Evolutionary conservation across 2,329 filamentous ascomycete genomes (phyloP).

Genomic region (Passalora sequoiae): DNA sequence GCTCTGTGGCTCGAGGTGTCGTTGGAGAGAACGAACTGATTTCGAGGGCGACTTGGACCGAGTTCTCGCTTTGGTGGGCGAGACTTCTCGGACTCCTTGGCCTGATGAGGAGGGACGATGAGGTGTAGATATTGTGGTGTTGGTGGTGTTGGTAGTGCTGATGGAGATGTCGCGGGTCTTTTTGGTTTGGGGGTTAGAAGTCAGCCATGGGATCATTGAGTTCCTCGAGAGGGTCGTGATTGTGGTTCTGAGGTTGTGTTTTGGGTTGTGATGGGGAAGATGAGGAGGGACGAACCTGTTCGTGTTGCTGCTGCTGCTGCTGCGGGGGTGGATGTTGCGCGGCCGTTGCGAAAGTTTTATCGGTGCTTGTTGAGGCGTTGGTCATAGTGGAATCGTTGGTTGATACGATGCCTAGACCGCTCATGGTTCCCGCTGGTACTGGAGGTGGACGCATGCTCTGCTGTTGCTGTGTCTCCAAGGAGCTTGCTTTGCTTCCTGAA

Average conservation of each 20-base stretch:
- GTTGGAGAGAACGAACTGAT: slow-evolving; percentile 30
- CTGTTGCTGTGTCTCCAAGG: slow-evolving; percentile 16
- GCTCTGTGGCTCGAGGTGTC: slow-evolving; percentile 23
- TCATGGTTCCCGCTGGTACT: slow-evolving; percentile 11
- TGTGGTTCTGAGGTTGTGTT: slow-evolving; percentile 6
- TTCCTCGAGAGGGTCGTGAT: background rate
- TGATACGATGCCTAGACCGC: slow-evolving; percentile 16
- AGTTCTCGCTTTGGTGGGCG: slow-evolving; percentile 13
- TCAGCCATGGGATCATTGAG: slow-evolving; percentile 3
- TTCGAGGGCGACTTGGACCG: slow-evolving; percentile 31
- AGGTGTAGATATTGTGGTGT: no score
- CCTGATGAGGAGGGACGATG: slow-evolving; percentile 5
- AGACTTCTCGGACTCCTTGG: slow-evolving; percentile 7
- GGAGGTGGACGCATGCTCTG: slow-evolving; percentile 15
- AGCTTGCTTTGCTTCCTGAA: slow-evolving; percentile 23
- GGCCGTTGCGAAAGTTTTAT: slow-evolving; percentile 1
- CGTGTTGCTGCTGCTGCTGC: slow-evolving; percentile 28
- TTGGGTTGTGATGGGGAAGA: slow-evolving; percentile 6
- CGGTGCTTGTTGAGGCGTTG: slow-evolving; percentile 11
- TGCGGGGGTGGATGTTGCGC: slow-evolving; percentile 11
- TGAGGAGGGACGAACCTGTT: slow-evolving; percentile 38
- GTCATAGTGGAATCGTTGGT: slow-evolving; percentile 17
- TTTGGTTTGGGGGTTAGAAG: no score
- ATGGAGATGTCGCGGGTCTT: no score
- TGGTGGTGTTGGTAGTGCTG: no score